Percentiles rank a stretch among this genome's conserved stretches.
phyloP scores from a whole-genome alignment of 441 rosid species.

The Hura crepitans region DNA sequence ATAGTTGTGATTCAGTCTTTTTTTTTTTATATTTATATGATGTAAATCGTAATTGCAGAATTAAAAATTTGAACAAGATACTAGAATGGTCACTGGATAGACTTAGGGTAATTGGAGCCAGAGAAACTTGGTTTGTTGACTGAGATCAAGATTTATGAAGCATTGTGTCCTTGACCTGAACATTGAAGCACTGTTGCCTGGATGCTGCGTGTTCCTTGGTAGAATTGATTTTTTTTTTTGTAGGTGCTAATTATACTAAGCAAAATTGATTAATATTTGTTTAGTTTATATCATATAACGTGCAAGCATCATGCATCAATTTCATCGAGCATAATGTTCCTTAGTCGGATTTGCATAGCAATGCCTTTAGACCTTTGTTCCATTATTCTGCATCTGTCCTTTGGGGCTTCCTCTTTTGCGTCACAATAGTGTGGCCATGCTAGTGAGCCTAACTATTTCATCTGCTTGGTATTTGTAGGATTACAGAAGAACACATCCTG shows the following conservation, averaged over 20 bases:
- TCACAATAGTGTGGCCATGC: background rate
- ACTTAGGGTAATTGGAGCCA: background rate
- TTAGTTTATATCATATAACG: background rate
- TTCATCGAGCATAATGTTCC: slow-evolving; percentile 5
- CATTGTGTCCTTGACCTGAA: background rate
- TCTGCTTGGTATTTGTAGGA: slow-evolving; percentile 38
- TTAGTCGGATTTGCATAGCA: background rate
- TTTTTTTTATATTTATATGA: background rate
- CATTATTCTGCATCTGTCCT: background rate
- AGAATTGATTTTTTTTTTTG: slow-evolving; percentile 1
- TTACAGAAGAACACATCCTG: slow-evolving; percentile 57
- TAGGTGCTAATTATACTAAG: background rate
- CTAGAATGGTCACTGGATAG: background rate
- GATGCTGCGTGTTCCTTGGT: background rate
- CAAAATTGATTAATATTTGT: background rate
- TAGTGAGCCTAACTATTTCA: background rate
- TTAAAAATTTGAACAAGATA: background rate
- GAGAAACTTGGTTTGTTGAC: background rate
- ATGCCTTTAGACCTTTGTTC: background rate
- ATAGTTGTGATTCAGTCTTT: background rate
- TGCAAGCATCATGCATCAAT: background rate
- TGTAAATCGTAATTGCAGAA: background rate
- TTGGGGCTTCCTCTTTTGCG: background rate
- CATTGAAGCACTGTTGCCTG: background rate
- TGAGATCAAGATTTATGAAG: background rate